A percentile compares a stretch with the other conserved stretches of the same genome.
Evolutionary conservation across 2,329 filamentous ascomycete species (phyloP).

Genomic region (Ambrosiella beaveri): DNA sequence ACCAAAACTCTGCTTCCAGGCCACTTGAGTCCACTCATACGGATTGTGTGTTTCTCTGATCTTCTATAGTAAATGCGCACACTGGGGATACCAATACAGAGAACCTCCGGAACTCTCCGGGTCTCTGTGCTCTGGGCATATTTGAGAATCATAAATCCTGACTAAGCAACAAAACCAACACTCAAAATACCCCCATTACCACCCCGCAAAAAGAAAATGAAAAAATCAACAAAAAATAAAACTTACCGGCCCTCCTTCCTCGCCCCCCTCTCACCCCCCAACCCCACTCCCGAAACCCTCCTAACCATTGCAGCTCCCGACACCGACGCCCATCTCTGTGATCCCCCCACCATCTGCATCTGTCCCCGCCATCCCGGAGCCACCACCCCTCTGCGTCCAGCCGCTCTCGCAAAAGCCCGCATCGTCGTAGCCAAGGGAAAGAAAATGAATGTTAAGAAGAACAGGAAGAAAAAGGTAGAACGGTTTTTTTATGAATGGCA

Average conservation of each 20-base stretch:
- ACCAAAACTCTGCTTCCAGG: no score
- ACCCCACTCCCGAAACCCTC: background rate
- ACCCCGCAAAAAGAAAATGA: background rate
- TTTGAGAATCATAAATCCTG: no score
- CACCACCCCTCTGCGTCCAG: background rate
- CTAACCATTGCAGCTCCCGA: background rate
- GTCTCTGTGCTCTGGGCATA: no score
- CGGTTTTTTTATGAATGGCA: no score
- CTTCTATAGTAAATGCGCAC: no score
- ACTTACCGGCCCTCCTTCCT: conserved; percentile 8
- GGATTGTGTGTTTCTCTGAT: no score
- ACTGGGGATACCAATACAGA: no score
- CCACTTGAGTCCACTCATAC: no score
- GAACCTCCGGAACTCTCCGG: no score
- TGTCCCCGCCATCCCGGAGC: background rate
- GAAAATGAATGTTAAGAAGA: background rate
- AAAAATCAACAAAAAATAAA: background rate
- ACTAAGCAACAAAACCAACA: no score
- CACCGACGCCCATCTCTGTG: background rate
- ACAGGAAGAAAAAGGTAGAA: no score
- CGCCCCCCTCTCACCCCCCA: background rate
- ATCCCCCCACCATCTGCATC: background rate
- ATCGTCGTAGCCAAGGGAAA: background rate
- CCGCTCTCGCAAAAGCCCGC: conserved; percentile 11
- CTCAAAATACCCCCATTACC: no score